Conservation (phyloP, 2,329 filamentous ascomycete genomes). For the Cladophialophora psammophila region DNA sequence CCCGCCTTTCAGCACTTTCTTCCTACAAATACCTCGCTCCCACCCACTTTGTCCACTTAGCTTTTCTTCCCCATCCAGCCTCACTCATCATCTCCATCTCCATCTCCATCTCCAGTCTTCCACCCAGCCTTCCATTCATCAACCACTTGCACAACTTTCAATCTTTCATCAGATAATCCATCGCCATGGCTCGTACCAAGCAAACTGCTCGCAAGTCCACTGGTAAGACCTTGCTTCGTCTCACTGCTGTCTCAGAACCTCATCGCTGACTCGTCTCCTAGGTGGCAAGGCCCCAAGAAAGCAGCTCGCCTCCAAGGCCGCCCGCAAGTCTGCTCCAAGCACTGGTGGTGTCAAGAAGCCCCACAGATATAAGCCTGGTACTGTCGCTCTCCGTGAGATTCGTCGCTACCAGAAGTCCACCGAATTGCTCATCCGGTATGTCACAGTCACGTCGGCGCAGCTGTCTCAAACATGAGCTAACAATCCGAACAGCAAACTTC, state of each 20-base stretch:
- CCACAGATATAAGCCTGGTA: slow-evolving; percentile 88
- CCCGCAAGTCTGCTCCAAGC: slow-evolving; percentile 96
- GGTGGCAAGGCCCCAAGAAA: slow-evolving; percentile 80
- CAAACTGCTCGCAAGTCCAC: slow-evolving; percentile 60
- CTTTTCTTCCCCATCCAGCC: slow-evolving; percentile 32
- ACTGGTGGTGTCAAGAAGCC: slow-evolving; percentile 98
- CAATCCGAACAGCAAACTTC: slow-evolving; percentile 93
- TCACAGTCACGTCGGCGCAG: slow-evolving; percentile 51
- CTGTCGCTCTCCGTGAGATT: slow-evolving; percentile 97
- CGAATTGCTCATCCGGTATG: slow-evolving; percentile 81
- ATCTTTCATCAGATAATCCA: slow-evolving; percentile 39
- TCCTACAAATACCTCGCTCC: slow-evolving; percentile 38
- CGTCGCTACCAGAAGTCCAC: slow-evolving; percentile 98
- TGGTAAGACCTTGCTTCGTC: slow-evolving; percentile 26
- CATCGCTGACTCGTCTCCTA: slow-evolving; percentile 36
- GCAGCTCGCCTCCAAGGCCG: slow-evolving; percentile 99
- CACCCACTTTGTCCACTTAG: slow-evolving; percentile 6
- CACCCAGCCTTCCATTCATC: slow-evolving; percentile 44
- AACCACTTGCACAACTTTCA: slow-evolving; percentile 25
- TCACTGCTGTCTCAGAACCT: slow-evolving; percentile 38
- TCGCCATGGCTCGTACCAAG: slow-evolving; percentile 60
- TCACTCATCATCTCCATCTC: slow-evolving; percentile 42
- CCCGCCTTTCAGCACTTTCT: slow-evolving; percentile 39
- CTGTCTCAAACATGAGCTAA: slow-evolving; percentile 93
- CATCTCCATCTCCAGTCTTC: slow-evolving; percentile 40